phyloP scores from a whole-genome alignment of 495 filamentous ascomycete genomes.

The Cetradonia linearis region DNA sequence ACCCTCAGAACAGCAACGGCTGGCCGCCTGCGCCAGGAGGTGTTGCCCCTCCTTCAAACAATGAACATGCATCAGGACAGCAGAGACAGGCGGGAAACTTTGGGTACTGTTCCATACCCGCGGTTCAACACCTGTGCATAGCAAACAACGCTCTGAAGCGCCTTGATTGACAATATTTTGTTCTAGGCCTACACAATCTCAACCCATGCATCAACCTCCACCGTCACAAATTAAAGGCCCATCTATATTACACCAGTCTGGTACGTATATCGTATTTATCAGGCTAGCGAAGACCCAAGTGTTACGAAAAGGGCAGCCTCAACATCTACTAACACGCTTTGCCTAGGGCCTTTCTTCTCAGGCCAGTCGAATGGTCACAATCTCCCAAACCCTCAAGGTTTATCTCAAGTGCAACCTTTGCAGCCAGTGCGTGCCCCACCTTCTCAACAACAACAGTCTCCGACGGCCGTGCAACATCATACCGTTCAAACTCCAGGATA shows the following conservation, averaged over 20 bases:
- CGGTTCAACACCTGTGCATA: neutral
- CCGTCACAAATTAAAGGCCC: conserved; percentile 40
- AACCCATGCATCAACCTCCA: conserved; percentile 34
- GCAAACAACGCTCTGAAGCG: neutral
- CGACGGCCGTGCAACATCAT: conserved; percentile 39
- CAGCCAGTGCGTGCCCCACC: conserved; percentile 28
- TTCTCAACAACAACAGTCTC: conserved; percentile 43
- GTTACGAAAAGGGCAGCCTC: neutral
- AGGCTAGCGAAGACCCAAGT: conserved; percentile 28
- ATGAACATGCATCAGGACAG: conserved; percentile 21
- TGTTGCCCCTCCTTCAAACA: conserved; percentile 16
- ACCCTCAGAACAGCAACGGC: conserved; percentile 22
- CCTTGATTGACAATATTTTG: neutral
- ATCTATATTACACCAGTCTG: conserved; percentile 40
- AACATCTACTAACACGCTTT: neutral
- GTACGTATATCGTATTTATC: conserved; percentile 26
- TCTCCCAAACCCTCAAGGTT: conserved; percentile 41
- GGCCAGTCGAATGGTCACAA: conserved; percentile 41
- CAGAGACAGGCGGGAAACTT: conserved; percentile 26
- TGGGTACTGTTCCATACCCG: conserved; percentile 18
- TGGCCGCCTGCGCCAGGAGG: conserved; percentile 23
- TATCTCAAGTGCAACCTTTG: conserved; percentile 35
- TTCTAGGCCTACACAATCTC: conserved; percentile 26
- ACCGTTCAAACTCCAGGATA: conserved; percentile 39
- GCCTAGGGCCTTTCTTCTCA: conserved; percentile 25